Conservation (phyloP, 129 eudicot species). For the Flaveria linearis region DNA sequence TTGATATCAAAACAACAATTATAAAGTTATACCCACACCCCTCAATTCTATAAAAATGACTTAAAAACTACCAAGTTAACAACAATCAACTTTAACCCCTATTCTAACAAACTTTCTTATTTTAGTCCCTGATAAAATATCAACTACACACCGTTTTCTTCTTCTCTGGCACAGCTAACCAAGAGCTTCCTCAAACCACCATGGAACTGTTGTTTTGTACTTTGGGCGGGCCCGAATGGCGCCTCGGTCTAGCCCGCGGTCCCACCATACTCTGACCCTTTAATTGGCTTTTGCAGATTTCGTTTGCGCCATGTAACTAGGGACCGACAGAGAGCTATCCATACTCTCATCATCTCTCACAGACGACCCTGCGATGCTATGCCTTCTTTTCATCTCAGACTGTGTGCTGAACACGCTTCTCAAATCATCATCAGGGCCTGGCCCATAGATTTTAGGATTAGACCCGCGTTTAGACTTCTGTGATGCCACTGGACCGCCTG, state of each 20-base stretch:
- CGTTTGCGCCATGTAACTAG: constrained; percentile 86
- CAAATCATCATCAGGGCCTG: constrained; percentile 58
- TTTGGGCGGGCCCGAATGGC: constrained; percentile 49
- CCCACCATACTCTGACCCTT: constrained; percentile 52
- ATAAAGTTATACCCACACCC: constrained; percentile 27
- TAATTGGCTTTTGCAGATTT: constrained; percentile 71
- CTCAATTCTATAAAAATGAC: constrained; percentile 27
- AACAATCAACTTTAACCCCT: constrained; percentile 27
- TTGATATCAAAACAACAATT: constrained; percentile 14
- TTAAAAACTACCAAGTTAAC: constrained; percentile 27
- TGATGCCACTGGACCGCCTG: constrained; percentile 29
- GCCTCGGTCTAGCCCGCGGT: constrained; percentile 36
- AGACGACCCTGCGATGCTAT: constrained; percentile 75
- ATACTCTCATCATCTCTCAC: constrained; percentile 82
- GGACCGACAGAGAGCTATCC: constrained; percentile 71
- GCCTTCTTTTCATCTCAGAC: constrained; percentile 76
- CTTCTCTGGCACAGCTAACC: not conserved
- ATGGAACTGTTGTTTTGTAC: constrained; percentile 29
- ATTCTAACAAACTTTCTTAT: constrained; percentile 22
- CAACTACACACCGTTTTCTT: constrained; percentile 17
- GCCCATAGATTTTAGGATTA: constrained; percentile 43
- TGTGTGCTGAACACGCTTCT: constrained; percentile 59
- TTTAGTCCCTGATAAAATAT: constrained; percentile 26
- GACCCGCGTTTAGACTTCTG: constrained; percentile 52
- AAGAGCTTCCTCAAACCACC: constrained; percentile 30